These are phyloP conservation scores for Nothophytophthora sp. DNA, from an alignment of 352 stramenopile species.

Conservation along the genomic window DNA sequence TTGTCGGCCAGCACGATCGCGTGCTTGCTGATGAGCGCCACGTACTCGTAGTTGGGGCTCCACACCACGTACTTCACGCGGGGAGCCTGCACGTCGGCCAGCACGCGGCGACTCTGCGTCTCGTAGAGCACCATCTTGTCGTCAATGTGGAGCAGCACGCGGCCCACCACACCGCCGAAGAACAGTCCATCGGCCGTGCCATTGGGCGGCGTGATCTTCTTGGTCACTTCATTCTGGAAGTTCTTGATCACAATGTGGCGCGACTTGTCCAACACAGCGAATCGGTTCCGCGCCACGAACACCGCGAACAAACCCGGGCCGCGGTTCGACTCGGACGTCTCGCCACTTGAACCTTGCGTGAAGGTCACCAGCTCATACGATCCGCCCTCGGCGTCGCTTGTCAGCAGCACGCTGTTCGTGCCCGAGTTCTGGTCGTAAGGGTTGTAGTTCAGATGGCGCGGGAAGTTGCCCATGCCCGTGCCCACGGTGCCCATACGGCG, in stretches of 20 bases:
- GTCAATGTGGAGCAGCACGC: conserved; percentile 96
- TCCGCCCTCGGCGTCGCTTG: conserved; percentile 95
- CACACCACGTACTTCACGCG: conserved; percentile 99
- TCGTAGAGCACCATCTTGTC: conserved; percentile 99
- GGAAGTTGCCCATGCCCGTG: conserved; percentile 92
- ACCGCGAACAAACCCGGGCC: conserved; percentile 95
- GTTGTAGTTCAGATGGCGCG: conserved; percentile 96
- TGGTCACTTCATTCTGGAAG: conserved; percentile 99
- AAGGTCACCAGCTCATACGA: conserved; percentile 99
- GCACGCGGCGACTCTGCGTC: conserved; percentile 95
- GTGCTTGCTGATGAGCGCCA: conserved; percentile 98
- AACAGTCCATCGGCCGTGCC: conserved; percentile 96
- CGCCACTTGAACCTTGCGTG: conserved; percentile 62
- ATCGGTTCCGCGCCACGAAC: conserved; percentile 98
- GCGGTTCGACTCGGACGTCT: conserved; percentile 93
- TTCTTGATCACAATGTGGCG: conserved; percentile 99
- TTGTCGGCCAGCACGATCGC: conserved; percentile 97
- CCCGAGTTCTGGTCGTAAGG: conserved; percentile 92
- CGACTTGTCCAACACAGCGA: conserved; percentile 98
- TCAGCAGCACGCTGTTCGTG: conserved; percentile 91
- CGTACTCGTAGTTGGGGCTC: conserved; percentile 96
- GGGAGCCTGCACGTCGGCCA: conserved; percentile 95
- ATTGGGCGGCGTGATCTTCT: conserved; percentile 96
- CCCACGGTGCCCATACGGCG: conserved; percentile 66
- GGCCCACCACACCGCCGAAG: conserved; percentile 96